Evolutionary conservation across 371 early-diverging fungal genomes (phyloP).

Genomic region (Apophysomyces elegans): DNA sequence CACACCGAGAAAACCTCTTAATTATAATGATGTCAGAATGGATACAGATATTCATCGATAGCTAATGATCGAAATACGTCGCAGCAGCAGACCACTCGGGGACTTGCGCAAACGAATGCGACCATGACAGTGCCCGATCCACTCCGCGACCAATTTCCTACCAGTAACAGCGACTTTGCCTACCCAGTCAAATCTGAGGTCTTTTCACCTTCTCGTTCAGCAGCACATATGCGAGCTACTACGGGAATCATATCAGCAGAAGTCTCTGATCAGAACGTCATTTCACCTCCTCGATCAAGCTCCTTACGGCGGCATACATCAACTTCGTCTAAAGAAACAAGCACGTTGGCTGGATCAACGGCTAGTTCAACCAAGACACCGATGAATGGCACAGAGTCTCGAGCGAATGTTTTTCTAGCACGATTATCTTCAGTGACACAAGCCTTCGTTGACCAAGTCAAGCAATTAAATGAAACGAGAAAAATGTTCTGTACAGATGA

Average conservation of each 20-base stretch:
- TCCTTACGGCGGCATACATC: neutral
- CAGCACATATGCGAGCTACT: neutral
- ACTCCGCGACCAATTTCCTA: neutral
- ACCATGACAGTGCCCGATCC: conserved; percentile 1
- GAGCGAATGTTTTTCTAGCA: too few species aligned
- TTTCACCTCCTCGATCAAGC: neutral
- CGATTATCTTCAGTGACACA: too few species aligned
- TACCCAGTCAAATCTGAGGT: conserved; percentile 1
- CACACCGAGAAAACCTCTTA: neutral
- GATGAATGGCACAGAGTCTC: conserved; percentile 14
- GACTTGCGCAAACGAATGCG: neutral
- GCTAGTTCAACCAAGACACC: neutral
- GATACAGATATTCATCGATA: neutral
- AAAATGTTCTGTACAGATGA: conserved; percentile 32
- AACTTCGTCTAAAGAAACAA: neutral
- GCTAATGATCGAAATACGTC: neutral
- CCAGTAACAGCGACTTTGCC: neutral
- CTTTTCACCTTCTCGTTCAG: neutral
- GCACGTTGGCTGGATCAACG: neutral
- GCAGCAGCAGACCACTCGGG: neutral
- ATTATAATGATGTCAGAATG: neutral
- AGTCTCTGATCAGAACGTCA: neutral
- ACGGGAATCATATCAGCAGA: neutral
- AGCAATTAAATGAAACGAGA: conserved; percentile 19
- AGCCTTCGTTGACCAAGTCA: conserved; percentile 15